Evolutionary conservation across 352 stramenopile species (phyloP).

Genomic region (Globisporangium nodosum): DNA sequence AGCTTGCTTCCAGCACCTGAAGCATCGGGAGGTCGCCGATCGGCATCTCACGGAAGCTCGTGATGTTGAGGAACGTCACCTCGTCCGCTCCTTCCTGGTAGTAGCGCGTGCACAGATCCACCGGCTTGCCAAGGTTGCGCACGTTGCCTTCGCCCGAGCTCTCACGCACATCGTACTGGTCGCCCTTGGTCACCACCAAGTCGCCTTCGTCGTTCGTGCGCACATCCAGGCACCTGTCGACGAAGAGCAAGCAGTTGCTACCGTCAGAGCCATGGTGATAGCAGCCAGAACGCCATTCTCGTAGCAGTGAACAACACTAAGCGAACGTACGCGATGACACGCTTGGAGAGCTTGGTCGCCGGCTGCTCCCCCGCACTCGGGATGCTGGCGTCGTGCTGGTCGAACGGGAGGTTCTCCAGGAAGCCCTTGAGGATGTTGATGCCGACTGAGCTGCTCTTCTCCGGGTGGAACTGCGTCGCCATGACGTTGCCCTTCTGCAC

Average conservation of each 20-base stretch:
- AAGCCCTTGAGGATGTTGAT: conserved; percentile 93
- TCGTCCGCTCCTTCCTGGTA: conserved; percentile 96
- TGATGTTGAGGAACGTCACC: conserved; percentile 98
- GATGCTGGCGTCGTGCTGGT: conserved; percentile 44
- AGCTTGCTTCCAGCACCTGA: conserved; percentile 92
- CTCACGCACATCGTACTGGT: conserved; percentile 98
- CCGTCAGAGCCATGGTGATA: neutral
- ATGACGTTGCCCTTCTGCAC: conserved; percentile 95
- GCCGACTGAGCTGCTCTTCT: conserved; percentile 94
- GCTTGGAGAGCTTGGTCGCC: conserved; percentile 88
- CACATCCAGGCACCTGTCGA: conserved; percentile 91
- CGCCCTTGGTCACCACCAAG: conserved; percentile 98
- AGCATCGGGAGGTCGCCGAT: conserved; percentile 97
- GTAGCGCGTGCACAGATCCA: conserved; percentile 93
- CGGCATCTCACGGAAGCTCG: conserved; percentile 95
- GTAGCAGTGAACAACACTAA: neutral
- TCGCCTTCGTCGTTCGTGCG: conserved; percentile 95
- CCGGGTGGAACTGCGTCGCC: conserved; percentile 98
- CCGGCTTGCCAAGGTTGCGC: conserved; percentile 97
- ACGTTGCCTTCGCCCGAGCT: conserved; percentile 76
- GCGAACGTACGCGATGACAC: conserved; percentile 89
- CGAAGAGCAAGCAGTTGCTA: neutral
- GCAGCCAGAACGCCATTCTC: neutral
- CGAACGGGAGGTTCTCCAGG: conserved; percentile 69
- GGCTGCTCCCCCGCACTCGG: conserved; percentile 18